These are phyloP conservation scores for Fusarium burgessii DNA, from an alignment of 2,329 filamentous ascomycete genomes.

Conservation along the genomic window DNA sequence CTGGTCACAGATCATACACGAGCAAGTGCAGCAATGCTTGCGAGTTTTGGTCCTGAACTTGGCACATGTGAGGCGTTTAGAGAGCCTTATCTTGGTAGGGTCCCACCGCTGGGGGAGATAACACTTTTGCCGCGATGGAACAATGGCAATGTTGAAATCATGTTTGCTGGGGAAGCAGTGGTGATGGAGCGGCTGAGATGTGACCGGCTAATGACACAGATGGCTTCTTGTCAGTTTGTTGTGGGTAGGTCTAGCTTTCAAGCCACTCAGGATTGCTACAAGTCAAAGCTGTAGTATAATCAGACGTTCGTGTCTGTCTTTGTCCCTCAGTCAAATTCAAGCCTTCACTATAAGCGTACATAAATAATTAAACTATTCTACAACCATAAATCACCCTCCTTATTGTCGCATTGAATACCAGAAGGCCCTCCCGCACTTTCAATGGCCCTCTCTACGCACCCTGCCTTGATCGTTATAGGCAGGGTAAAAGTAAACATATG, in stretches of 20 bases:
- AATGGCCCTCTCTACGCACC: not conserved
- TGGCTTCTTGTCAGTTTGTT: slow-evolving; percentile 15
- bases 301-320: too few species aligned
- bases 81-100: slow-evolving; percentile 14
- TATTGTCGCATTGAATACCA: not conserved
- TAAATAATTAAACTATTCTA: too few species aligned
- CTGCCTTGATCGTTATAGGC: not conserved
- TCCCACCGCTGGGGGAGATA: slow-evolving; percentile 13
- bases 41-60: slow-evolving; percentile 18
- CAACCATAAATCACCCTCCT: not conserved
- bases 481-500: not conserved
- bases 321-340: too few species aligned
- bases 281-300: not conserved
- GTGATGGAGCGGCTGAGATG: slow-evolving; percentile 4
- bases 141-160: slow-evolving; percentile 5
- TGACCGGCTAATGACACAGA: not conserved
- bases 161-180: slow-evolving; percentile 17
- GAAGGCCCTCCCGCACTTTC: not conserved
- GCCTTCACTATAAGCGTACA: too few species aligned
- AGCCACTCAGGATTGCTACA: not conserved
- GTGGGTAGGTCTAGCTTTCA: not conserved
- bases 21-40: slow-evolving; percentile 1
- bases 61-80: slow-evolving; percentile 14
- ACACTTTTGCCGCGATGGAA: slow-evolving; percentile 9
- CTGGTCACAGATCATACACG: slow-evolving; percentile 15